phyloP scores from a whole-genome alignment of 768 basidiomycete genomes.

The Boletellus ananas region DNA sequence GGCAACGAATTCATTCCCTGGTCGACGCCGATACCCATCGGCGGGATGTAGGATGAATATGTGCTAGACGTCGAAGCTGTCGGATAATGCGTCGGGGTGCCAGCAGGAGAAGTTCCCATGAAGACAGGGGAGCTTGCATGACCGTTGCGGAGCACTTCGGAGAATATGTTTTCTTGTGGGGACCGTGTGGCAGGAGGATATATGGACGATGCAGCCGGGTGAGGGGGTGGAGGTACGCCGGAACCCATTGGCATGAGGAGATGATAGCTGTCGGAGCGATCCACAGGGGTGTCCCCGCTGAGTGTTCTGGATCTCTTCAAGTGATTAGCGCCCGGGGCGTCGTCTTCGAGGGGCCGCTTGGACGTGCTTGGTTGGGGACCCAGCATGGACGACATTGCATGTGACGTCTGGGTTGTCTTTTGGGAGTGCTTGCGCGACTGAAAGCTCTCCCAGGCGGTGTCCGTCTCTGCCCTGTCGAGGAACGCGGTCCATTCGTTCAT shows the following conservation, averaged over 20 bases:
- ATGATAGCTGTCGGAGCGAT: constrained; percentile 43
- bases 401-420: constrained; percentile 29
- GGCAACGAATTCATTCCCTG: constrained; percentile 48
- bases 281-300: constrained; percentile 42
- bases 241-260: constrained; percentile 55
- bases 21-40: constrained; percentile 57
- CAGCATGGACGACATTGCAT: constrained; percentile 29
- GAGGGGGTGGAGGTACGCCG: constrained; percentile 32
- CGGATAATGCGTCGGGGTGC: constrained; percentile 42
- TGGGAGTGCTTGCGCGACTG: constrained; percentile 55
- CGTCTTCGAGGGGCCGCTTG: constrained; percentile 33
- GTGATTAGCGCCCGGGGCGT: constrained; percentile 20
- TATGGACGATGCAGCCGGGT: constrained; percentile 34
- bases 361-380: constrained; percentile 19
- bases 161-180: constrained; percentile 52
- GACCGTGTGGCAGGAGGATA: constrained; percentile 44
- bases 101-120: constrained; percentile 43
- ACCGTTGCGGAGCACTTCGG: constrained; percentile 54
- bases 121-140: constrained; percentile 59
- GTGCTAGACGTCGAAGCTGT: constrained; percentile 33
- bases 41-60: constrained; percentile 48
- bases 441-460: constrained; percentile 90
- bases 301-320: constrained; percentile 50
- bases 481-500: constrained; percentile 74
- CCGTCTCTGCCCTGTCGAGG: constrained; percentile 84